Base-by-base conservation (phyloP, 148 eudicot genomes). In the Drosera capensis region DNA sequence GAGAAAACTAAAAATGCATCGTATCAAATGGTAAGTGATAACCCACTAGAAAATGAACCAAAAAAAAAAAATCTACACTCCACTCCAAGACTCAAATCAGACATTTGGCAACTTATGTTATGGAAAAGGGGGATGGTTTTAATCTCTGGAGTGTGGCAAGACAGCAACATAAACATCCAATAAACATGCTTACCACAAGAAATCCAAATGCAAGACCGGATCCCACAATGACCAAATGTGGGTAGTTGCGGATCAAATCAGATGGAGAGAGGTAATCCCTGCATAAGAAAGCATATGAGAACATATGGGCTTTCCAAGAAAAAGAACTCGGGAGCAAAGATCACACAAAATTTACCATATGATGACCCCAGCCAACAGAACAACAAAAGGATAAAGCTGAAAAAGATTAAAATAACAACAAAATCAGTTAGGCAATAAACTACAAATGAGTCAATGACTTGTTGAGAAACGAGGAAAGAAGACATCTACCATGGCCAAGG, bases 401-500 rank as follows among this genome's bases (percentile, higher is more conserved):
- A 26, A 19, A n/a, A 29, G 3, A 17, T 20, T 35, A 38, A 9
- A 19, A 38, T 42, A 31, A 45, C 34, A 44, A 52, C n/a, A 41
- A 53, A 3, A 35, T 16, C 18, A 4, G 26, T 58, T 13, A 20
- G 16, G 55, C 8, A 16, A 48, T 11, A 41, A 19, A 13, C 2
- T 28, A 2, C 16, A 14, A 22, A 40, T 37, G 1, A n/a, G 40
- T 8, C 25, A 23, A 11, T 0, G 37, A 35, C 57, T 18, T 22
- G 26, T 30, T 26, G 2, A 44, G 12, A 31, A 37, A 19, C 30
- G n/a, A 24, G 7, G 50, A 42, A 23, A 51, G 26, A 5, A 43
- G 47, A n/a, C n/a, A n/a, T n/a, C n/a, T 74, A 92, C 99, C 99
- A 92, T 92, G 19, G 99, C 99, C 60, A 92, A 68, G 24, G 99